Percentiles rank a stretch among this genome's conserved stretches.
Evolutionary conservation across 768 basidiomycete genomes (phyloP).

Genomic region (Russula sp.): DNA sequence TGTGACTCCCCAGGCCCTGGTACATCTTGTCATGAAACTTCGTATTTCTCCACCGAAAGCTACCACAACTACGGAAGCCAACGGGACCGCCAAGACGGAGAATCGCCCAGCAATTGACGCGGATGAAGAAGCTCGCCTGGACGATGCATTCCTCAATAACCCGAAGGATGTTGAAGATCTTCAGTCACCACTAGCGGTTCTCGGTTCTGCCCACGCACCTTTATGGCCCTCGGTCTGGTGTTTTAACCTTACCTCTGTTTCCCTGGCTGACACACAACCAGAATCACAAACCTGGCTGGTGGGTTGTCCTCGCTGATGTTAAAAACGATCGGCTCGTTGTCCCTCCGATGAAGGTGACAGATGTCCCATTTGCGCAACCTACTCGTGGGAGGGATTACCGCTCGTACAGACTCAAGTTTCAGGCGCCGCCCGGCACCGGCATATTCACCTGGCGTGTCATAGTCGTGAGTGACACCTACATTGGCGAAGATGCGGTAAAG

Average conservation of each 20-base stretch:
- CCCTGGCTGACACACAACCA: conserved; percentile 28
- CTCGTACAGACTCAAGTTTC: conserved; percentile 89
- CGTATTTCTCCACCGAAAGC: conserved; percentile 54
- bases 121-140: conserved; percentile 39
- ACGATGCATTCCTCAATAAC: conserved; percentile 62
- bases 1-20: conserved; percentile 83
- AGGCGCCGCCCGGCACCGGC: conserved; percentile 81
- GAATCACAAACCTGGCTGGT: conserved; percentile 90
- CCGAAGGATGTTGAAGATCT: conserved; percentile 60
- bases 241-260: background rate
- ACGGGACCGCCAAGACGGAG: conserved; percentile 36
- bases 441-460: conserved; percentile 86
- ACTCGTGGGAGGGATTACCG: conserved; percentile 56
- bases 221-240: conserved; percentile 78
- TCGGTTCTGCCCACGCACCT: conserved; percentile 81
- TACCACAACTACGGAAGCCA: conserved; percentile 24
- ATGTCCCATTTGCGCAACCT: conserved; percentile 61
- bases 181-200: conserved; percentile 34
- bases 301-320: conserved; percentile 84
- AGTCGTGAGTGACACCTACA: conserved; percentile 81
- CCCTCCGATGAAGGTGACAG: conserved; percentile 74
- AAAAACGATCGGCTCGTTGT: conserved; percentile 82
- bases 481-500: conserved; percentile 68
- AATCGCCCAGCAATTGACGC: conserved; percentile 41
- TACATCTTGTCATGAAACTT: conserved; percentile 80